Evolutionary conservation across 139 green algal genomes (phyloP), one percentile per base, ranked within the genome.

Genomic region (Coelastrella sp.): DNA sequence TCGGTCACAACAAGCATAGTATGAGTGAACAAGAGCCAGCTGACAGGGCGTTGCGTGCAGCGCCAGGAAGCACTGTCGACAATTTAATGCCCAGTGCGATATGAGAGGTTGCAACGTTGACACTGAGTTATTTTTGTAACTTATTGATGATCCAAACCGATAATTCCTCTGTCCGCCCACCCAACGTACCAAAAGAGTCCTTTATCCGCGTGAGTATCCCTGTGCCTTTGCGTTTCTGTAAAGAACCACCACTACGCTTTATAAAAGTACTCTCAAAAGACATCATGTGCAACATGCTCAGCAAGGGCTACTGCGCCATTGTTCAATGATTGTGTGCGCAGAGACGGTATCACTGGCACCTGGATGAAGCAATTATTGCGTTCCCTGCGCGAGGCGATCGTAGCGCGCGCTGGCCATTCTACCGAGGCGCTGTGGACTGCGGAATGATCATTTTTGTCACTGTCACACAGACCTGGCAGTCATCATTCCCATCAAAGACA

Each of bases 231-330:
- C 68, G 68, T 8, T 76, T 76, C 19, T 76, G 68, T 27, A 76
- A 24, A 76, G 68, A 76, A 76, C 68, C 24, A 27, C 15, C 68
- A 76, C 19, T 24, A 25, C 68, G 68, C 24, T 76, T 76, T 24
- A 25, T 25, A 10, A 76, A 25, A 24, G n/a, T 76, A 24, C 24
- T 76, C 15, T 76, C 68, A 19, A 76, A 76, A n/a, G 68, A 76
- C 68, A 76, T 76, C 68, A 76, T 76, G 68, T 76, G 68, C 68
- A 76, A 27, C 68, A 24, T 76, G 68, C 68, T 76, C 19, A 76
- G 68, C 68, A 76, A 24, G 68, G 68, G 68, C 19, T 76, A 76
- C 19, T 27, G 68, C 17, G 68, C 15, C 68, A 76, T 76, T 24
- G 35, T 49, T 49, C 35, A 49, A 49, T 49, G 35, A 49, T 49